Evolutionary conservation across 352 stramenopile species (phyloP), one percentile per base, ranked within the genome.

Genomic region (Globisporangium takayamanum): DNA sequence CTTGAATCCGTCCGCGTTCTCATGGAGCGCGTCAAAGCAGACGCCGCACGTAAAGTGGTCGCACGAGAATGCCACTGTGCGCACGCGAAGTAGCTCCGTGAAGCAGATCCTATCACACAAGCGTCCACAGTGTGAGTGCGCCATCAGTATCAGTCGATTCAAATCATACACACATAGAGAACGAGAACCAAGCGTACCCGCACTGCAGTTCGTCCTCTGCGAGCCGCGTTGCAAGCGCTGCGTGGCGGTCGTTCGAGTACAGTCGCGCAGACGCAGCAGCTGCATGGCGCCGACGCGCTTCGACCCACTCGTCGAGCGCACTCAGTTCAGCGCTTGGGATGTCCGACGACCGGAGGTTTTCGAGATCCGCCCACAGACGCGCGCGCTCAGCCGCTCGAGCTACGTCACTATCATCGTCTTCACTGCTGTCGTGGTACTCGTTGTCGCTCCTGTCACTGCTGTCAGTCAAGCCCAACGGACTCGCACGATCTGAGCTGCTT

Each of bases 131-230:
- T n/a, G 22, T 22, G 22, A 22, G 22, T 22, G 22, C 22, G 22
- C 22, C 22, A 33, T 33, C 28, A 33, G 12, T 8, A 37, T 44
- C 25, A n/a, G 22, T 18, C 25, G 47, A 4, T 8, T 2, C 30
- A 30, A 3, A 6, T 18, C 10, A 12, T 37, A 18, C 7, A 16
- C 2, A 14, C 25, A 18, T 12, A 10, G 14, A n/a, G 16, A 25
- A 10, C 10, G 12, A 33, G 20, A 51, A 20, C 5, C 18, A 53
- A 41, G 33, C 66, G 44, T 55, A 84, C 74, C 74, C 66, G 66
- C 79, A 89, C 37, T 84, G 75, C n/a, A 89, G 55, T 16, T 84
- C 72, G 64, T 89, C 79, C 30, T 89, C 79, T 2, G 74, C 71
- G 22, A 89, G 57, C 37, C 79, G 64, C 22, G 62, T 75, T 16